Evolutionary conservation across 2,329 filamentous ascomycete genomes (phyloP).

Genomic region (Hymenotorrendiella dingleyae): DNA sequence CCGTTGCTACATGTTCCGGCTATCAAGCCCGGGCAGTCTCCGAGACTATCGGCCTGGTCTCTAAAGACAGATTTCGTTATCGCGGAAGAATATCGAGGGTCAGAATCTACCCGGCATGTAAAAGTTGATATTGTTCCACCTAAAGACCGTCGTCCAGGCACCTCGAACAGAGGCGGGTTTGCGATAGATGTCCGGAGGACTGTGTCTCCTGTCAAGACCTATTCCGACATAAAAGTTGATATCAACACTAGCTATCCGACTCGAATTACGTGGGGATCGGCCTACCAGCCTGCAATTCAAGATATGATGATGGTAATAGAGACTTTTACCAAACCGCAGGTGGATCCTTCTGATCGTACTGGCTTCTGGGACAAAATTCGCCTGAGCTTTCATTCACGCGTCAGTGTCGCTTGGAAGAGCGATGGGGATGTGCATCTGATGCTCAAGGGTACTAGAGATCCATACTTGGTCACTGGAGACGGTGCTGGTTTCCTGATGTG

Average conservation of each 20-base stretch:
- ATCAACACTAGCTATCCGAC: slow-evolving; percentile 92
- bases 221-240: slow-evolving; percentile 84
- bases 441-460: slow-evolving; percentile 86
- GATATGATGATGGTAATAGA: slow-evolving; percentile 99
- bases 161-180: slow-evolving; percentile 59
- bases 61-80: slow-evolving; percentile 90
- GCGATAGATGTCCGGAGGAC: slow-evolving; percentile 83
- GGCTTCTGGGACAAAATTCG: slow-evolving; percentile 99
- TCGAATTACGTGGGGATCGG: slow-evolving; percentile 92
- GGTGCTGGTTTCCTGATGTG: slow-evolving; percentile 97
- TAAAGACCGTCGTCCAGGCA: slow-evolving; percentile 45
- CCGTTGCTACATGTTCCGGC: slow-evolving; percentile 86
- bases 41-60: slow-evolving; percentile 73
- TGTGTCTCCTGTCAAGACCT: slow-evolving; percentile 92
- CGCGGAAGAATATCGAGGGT: slow-evolving; percentile 82
- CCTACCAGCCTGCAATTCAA: slow-evolving; percentile 95
- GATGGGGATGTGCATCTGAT: slow-evolving; percentile 93
- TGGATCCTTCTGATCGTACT: slow-evolving; percentile 87
- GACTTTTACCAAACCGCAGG: slow-evolving; percentile 90
- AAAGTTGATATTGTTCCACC: slow-evolving; percentile 80
- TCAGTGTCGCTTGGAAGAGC: slow-evolving; percentile 86
- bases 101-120: slow-evolving; percentile 73
- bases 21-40: slow-evolving; percentile 72
- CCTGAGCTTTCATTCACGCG: slow-evolving; percentile 85
- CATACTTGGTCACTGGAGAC: slow-evolving; percentile 86